phyloP scores from a whole-genome alignment of 2,329 filamentous ascomycete species.

The Penicillium fuscoglaucum region DNA sequence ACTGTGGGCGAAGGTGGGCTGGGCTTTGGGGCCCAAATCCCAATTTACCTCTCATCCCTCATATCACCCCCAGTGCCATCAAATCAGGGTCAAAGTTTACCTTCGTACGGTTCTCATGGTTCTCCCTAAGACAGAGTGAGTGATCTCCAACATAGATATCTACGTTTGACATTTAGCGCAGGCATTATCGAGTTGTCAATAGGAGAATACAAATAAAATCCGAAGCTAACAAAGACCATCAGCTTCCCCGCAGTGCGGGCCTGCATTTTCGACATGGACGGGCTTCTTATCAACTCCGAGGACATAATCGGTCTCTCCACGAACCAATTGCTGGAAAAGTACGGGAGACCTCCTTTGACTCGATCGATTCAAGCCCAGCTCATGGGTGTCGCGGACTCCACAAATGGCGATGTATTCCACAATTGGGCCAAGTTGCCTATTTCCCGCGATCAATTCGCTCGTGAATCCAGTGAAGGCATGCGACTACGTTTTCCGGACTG shows the following conservation, averaged over 20 bases:
- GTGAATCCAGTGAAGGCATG: constrained; percentile 32
- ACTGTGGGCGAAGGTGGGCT: not conserved
- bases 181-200: not conserved
- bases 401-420: constrained; percentile 31
- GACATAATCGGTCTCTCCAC: constrained; percentile 31
- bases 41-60: not conserved
- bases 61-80: not conserved
- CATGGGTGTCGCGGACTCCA: constrained; percentile 28
- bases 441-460: constrained; percentile 32
- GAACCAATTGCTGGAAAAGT: constrained; percentile 23
- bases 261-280: constrained; percentile 40
- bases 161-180: not conserved
- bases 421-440: constrained; percentile 36
- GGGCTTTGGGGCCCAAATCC: not conserved
- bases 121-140: constrained; percentile 1
- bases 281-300: constrained; percentile 38
- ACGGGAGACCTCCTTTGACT: constrained; percentile 19
- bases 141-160: not conserved
- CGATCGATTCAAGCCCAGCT: constrained; percentile 23
- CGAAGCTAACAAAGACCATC: constrained; percentile 13
- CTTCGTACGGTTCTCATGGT: not conserved
- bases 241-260: constrained; percentile 32
- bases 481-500: constrained; percentile 30
- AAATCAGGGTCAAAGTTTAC: not conserved
- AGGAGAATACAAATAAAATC: not conserved